phyloP scores from a whole-genome alignment of 2,329 filamentous ascomycete species.

The Fonsecaea nubica region DNA sequence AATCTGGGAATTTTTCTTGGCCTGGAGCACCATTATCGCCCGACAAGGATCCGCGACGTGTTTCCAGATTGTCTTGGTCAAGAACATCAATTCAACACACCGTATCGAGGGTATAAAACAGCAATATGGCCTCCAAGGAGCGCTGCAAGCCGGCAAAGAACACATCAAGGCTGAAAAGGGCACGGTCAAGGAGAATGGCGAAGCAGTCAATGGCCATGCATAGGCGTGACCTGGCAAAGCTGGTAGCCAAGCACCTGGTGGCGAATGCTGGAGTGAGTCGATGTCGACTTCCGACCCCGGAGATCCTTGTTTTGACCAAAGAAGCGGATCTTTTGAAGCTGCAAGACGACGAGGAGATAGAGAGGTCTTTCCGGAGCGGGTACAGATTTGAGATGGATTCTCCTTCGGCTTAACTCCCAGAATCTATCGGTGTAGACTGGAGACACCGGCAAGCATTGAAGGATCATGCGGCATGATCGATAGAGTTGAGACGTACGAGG shows the following conservation, averaged over 20 bases:
- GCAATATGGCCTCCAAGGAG: slow-evolving; percentile 73
- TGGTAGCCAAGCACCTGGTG: neutral
- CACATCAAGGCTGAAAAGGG: slow-evolving; percentile 26
- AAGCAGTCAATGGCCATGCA: slow-evolving; percentile 17
- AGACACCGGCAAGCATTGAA: neutral
- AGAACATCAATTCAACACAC: slow-evolving; percentile 89
- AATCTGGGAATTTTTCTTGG: slow-evolving; percentile 92
- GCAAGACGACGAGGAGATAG: neutral
- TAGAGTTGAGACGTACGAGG: neutral
- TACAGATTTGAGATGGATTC: neutral
- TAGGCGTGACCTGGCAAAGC: neutral
- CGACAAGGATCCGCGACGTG: slow-evolving; percentile 84
- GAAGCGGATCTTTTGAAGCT: neutral
- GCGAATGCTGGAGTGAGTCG: neutral
- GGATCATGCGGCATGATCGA: neutral
- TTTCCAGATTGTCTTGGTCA: slow-evolving; percentile 85
- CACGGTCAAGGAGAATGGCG: slow-evolving; percentile 13
- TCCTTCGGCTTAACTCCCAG: neutral
- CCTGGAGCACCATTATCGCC: slow-evolving; percentile 81
- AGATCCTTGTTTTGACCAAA: neutral
- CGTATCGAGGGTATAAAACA: slow-evolving; percentile 74
- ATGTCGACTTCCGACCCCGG: neutral
- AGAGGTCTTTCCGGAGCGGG: neutral
- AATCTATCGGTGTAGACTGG: neutral
- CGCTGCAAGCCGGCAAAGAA: slow-evolving; percentile 60